phyloP scores from a whole-genome alignment of 768 basidiomycete species.

The Lactarius evosmus region DNA sequence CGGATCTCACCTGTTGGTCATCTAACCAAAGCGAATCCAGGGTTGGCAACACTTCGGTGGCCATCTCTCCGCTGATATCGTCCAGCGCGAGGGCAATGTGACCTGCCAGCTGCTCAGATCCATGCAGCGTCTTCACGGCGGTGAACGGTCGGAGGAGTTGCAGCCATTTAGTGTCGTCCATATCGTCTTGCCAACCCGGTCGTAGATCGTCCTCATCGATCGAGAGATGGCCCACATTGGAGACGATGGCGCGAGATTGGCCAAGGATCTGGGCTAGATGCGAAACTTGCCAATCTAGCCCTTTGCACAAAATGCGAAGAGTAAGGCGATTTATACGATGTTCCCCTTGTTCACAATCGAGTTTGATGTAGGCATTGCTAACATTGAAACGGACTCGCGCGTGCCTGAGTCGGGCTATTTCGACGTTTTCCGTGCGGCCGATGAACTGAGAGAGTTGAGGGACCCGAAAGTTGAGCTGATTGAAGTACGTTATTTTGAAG shows the following conservation, averaged over 20 bases:
- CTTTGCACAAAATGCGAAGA: neutral
- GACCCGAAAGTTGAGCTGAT: neutral
- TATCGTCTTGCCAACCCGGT: neutral
- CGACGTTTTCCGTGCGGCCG: neutral
- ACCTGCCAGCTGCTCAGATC: too few species aligned
- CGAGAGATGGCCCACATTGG: neutral
- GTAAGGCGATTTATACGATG: neutral
- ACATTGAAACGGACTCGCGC: neutral
- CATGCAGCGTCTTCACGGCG: too few species aligned
- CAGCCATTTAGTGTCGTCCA: too few species aligned
- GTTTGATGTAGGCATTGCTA: neutral
- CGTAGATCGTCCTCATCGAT: neutral
- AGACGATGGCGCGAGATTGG: neutral
- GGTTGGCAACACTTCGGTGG: neutral
- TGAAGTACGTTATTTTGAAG: neutral
- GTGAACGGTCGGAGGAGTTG: too few species aligned
- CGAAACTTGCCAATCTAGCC: conserved; percentile 5
- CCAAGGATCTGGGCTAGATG: conserved; percentile 1
- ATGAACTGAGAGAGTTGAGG: conserved; percentile 8
- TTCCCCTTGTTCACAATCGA: neutral
- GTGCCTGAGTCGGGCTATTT: neutral
- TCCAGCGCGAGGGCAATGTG: neutral
- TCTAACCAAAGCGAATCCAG: neutral
- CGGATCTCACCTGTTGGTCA: neutral
- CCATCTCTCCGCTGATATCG: neutral